phyloP scores from a whole-genome alignment of 2,329 filamentous ascomycete genomes.

The Diaporthe capsici region DNA sequence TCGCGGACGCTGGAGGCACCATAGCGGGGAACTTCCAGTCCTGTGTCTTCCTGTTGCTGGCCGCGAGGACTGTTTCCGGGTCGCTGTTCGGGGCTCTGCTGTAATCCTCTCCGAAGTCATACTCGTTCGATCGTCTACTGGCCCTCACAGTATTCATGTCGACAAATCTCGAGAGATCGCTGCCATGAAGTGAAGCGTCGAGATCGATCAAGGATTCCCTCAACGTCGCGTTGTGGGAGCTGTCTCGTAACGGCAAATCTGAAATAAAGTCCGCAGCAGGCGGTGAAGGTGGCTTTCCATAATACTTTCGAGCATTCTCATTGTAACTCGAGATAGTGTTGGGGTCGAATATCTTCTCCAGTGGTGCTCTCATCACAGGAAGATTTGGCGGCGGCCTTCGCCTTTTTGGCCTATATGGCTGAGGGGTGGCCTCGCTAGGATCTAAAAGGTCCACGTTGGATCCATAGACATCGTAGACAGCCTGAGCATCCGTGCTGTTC shows the following conservation, averaged over 20 bases:
- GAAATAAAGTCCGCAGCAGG: conserved; percentile 54
- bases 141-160: conserved; percentile 73
- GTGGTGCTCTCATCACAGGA: conserved; percentile 69
- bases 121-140: conserved; percentile 64
- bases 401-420: conserved; percentile 61
- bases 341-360: conserved; percentile 77
- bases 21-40: conserved; percentile 70
- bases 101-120: conserved; percentile 63
- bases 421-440: conserved; percentile 54
- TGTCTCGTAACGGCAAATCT: conserved; percentile 72
- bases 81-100: conserved; percentile 69
- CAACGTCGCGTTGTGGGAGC: conserved; percentile 66
- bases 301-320: conserved; percentile 74
- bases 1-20: conserved; percentile 64
- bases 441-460: conserved; percentile 67
- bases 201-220: conserved; percentile 76
- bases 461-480: conserved; percentile 71
- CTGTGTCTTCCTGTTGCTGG: conserved; percentile 53
- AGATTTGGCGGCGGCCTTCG: conserved; percentile 72
- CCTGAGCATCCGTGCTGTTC: conserved; percentile 67
- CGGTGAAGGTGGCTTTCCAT: conserved; percentile 62
- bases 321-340: conserved; percentile 76
- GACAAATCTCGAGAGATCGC: conserved; percentile 69
- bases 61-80: conserved; percentile 64
- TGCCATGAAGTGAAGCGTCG: conserved; percentile 70